Base-by-base conservation (phyloP, 164 flowering plant species). In the Chloranthus sessilifolius region DNA sequence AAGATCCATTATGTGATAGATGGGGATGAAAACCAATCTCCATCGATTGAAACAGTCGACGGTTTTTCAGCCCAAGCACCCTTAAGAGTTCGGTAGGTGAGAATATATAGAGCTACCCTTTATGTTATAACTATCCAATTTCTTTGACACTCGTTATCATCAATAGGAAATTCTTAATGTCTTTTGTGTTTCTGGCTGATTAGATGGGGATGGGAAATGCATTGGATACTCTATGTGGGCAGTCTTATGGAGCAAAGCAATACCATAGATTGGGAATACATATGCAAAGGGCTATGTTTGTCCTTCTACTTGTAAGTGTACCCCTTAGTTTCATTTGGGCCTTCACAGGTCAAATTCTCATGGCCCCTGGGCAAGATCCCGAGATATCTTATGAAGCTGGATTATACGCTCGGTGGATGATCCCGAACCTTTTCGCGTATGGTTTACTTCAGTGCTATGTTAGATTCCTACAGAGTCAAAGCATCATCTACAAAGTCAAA, bases 191-290 rank as follows among this genome's bases (percentile, higher is more conserved):
- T n/a, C n/a, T n/a, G n/a, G n/a, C 28, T 38, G n/a, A 21, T 19
- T n/a, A 73, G 77, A 7, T 66, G 38, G 80, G 82, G 58, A 66
- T 80, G 76, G 78, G 68, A 55, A 80, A 75, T 59, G 67, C 58
- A 52, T 41, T 64, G 55, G 63, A 64, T 12, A 64, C 68, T n/a
- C 9, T 64, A 36, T 58, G 68, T 47, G 68, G 68, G 15, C 68
- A 58, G 17, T 38, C 68, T 1, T 53, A 53, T 42, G 63, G 63
- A 34, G 68, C 63, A 31, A 53, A 64, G 28, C 68, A 64, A 45
- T 47, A 64, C 29, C 63, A 53, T 33, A 53, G 41, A 38, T 50
- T 58, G 1, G 68, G 68, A 2, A 19, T 64, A 11, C 59, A 64
- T 27, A 47, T 43, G 58, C 68, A 58, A 5, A 58, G 59, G 43